Evolutionary conservation across 306 rosid genomes (phyloP), one percentile per base, ranked within the genome.

Genomic region (Sicyos baderoa): DNA sequence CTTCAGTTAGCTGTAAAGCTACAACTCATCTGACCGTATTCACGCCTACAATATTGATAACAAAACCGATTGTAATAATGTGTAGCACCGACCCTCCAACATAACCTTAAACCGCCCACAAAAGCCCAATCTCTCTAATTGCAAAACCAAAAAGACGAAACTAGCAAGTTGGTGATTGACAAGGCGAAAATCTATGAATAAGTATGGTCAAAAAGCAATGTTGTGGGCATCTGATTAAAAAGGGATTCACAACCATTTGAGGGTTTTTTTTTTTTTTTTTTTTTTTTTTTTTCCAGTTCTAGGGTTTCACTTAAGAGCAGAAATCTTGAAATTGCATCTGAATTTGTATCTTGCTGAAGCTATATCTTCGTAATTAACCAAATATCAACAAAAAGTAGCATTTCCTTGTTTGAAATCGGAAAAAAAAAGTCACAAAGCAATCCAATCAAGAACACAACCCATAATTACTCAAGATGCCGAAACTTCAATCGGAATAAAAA

Each of bases 401-500:
- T 63, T 42, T 19, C 69, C 45, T 63, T 4, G 52, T 19, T 19
- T 9, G 13, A 42, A 40, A 42, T 40, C 1, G n/a, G 45, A 40
- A 37, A 62, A 9, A 63, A 63, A 7, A 19, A 63, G 35, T 9
- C 51, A 42, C 18, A 5, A 18, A 21, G 9, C 16, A 63, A 63
- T 6, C n/a, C 44, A 62, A 62, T 10, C 12, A 62, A 62, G n/a
- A 42, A 42, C 69, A 5, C 69, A 63, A 23, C 7, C 68, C 27
- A 42, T 22, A 55, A 21, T 4, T 55, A 10, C 22, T 55, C 37
- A 0, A 21, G 16, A 55, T 2, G 51, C 49, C 50, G 16, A 19
- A 51, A 18, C 27, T 42, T 42, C 69, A 40, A 63, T 63, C 69
- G 4, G 69, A 63, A 62, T n/a, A 62, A 63, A 51, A 5, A 42